phyloP scores from a whole-genome alignment of 129 eudicot genomes.

The Flaveria brownii region DNA sequence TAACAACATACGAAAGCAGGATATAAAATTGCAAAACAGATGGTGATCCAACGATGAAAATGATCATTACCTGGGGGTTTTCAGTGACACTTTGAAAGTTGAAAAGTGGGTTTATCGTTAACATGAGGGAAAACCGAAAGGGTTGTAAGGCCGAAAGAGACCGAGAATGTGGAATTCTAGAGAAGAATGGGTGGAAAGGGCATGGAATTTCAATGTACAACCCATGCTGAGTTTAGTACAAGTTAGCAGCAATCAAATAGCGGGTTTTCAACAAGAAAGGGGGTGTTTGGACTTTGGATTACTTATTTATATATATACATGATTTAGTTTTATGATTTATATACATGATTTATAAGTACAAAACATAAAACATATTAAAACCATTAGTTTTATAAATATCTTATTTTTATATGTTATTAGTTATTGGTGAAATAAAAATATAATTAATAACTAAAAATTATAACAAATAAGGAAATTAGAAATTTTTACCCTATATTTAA shows the following conservation, averaged over 20 bases:
- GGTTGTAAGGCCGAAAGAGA: conserved; percentile 23
- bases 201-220: conserved; percentile 12
- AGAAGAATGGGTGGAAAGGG: conserved; percentile 28
- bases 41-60: background rate
- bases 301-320: no score
- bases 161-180: conserved; percentile 33
- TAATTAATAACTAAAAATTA: no score
- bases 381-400: no score
- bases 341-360: no score
- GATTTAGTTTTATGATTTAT: no score
- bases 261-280: background rate
- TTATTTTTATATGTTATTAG: no score
- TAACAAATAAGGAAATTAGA: no score
- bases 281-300: no score
- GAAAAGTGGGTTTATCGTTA: conserved; percentile 25
- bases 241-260: background rate
- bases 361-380: no score
- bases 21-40: background rate
- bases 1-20: background rate
- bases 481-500: no score
- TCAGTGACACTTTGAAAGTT: conserved; percentile 19
- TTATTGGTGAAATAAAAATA: no score
- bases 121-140: conserved; percentile 4
- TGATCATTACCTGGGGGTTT: conserved; percentile 24
- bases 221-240: background rate